These are phyloP conservation scores for Aspergillus persii DNA, from an alignment of 2,329 filamentous ascomycete species.

Conservation along the genomic window DNA sequence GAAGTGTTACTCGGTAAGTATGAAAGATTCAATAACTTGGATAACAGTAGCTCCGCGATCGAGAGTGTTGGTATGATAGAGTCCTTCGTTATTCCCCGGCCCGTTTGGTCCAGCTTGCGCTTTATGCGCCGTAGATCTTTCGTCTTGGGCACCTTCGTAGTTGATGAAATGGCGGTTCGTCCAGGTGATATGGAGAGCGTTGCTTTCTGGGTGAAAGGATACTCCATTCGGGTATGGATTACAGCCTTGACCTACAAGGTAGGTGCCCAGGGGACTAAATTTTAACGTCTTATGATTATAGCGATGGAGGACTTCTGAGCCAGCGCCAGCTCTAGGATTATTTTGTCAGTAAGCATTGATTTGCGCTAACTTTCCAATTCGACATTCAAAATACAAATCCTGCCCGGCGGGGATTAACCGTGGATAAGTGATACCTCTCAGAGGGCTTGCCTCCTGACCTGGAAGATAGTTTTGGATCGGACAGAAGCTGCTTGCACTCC, in stretches of 20 bases:
- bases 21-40: conserved; percentile 4
- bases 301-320: not conserved
- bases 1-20: conserved; percentile 7
- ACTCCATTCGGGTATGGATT: not conserved
- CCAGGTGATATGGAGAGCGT: not conserved
- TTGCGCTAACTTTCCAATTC: not conserved
- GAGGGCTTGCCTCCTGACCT: not conserved
- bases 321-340: not conserved
- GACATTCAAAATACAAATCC: not conserved
- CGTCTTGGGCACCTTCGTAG: not conserved
- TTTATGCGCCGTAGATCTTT: not conserved
- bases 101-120: not conserved
- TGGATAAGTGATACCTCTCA: not conserved
- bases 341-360: not conserved
- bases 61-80: not conserved
- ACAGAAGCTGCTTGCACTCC: not conserved
- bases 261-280: not conserved
- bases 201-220: not conserved
- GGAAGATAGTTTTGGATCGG: not conserved
- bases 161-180: not conserved
- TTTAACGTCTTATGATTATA: not conserved
- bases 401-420: not conserved
- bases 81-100: not conserved
- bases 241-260: not conserved
- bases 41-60: not conserved